Base-by-base conservation (phyloP, 768 basidiomycete species). In the Dacryopinax primogenitus region DNA sequence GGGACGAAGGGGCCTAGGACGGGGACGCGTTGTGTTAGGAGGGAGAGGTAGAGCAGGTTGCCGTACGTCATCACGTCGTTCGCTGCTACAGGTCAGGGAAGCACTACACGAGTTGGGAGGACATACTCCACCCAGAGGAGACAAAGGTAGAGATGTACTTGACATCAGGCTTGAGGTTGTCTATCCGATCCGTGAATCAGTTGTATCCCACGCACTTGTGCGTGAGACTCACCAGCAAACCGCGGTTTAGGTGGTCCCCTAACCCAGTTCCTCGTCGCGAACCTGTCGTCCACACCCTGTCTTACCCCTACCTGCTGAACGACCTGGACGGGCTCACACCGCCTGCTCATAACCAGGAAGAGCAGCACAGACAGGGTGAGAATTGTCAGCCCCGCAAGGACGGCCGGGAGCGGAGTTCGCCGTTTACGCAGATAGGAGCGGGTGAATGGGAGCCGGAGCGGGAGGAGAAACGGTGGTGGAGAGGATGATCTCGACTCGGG, bases 21-120 rank as follows among this genome's bases (percentile, higher is more conserved):
- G 4, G 85, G 83, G 39, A 85, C 78, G 35, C 84, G 80, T 2
- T 67, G 37, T 12, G 84, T 83, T 67, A 86, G 77, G 34, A 82
- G 63, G 15, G 76, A 83, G 12, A 87, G 78, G 68, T 86, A 86
- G 34, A 86, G 77, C 62, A 85, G 75, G 71, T 86, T 84, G 41
- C 76, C 76, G 71, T 84, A 85, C 65, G 86, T 86, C 82, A 87
- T 86, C 33, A 87, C 85, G 75, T 88, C 86, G 77, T 88, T 88
- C 7, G 86, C 86, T 88, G 69, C 18, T 41, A 33, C 34, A 64
- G n/a, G 11, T 39, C 33, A 28, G 65, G 41, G 7, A 67, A 66
- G 39, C 35, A 62, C 33, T 3, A 23, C 37, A 62, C 37, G 26
- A 66, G 44, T 1, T 65, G 15, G 36, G 32, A 44, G 58, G 33